Evolutionary conservation across 495 filamentous ascomycete genomes (phyloP).

Genomic region (Platismatia glauca): DNA sequence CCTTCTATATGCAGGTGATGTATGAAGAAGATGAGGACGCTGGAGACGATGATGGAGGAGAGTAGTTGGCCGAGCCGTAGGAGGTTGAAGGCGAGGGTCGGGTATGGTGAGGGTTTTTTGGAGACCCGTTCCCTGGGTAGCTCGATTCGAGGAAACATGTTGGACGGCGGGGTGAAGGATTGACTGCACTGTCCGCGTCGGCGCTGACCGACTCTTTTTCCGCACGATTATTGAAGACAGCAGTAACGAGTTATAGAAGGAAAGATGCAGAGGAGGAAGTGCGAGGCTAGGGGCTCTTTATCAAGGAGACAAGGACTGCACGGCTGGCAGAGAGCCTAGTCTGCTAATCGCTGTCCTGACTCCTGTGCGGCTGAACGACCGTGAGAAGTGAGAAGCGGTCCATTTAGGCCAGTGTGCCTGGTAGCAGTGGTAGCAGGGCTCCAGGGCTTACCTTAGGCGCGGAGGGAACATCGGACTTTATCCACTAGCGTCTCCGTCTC

Average conservation of each 20-base stretch:
- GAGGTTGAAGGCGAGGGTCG: conserved; percentile 48
- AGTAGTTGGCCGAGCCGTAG: conserved; percentile 44
- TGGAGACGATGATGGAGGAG: conserved; percentile 47
- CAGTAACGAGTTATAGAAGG: background rate
- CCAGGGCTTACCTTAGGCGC: no score
- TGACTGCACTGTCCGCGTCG: background rate
- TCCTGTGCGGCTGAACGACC: conserved; percentile 1
- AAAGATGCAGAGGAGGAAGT: background rate
- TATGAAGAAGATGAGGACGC: conserved; percentile 54
- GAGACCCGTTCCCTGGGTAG: conserved; percentile 5
- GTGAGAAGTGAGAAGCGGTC: no score
- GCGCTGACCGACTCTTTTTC: background rate
- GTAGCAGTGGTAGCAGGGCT: no score
- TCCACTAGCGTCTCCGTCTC: background rate
- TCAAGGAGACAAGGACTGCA: background rate
- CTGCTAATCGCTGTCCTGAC: background rate
- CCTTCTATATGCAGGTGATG: conserved; percentile 47
- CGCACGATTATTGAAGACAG: background rate
- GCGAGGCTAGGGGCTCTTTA: background rate
- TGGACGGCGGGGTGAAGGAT: background rate
- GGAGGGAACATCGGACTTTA: no score
- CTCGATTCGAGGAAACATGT: conserved; percentile 1
- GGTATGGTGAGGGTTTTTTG: conserved; percentile 46
- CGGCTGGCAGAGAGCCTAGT: background rate
- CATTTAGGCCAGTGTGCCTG: no score